Percentiles rank a stretch among this genome's conserved stretches.
Conservation (phyloP, 805 yeast species). For the Zygoascus tannicola region DNA sequence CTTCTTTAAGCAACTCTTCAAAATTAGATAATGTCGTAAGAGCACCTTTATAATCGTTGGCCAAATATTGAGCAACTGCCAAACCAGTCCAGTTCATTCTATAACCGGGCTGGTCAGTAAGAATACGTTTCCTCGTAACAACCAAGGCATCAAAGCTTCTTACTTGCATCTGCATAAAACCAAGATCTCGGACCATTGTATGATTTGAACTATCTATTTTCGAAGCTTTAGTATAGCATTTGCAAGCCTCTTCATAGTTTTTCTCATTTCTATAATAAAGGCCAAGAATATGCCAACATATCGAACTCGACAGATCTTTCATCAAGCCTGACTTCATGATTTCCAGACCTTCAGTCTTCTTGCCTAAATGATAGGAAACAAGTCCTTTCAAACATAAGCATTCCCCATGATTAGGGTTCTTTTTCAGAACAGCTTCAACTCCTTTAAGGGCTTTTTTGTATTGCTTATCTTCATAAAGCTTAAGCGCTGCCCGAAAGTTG, state of each 20-base stretch:
- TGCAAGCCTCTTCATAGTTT: constrained; percentile 66
- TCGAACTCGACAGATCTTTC: constrained; percentile 52
- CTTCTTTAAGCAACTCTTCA: constrained; percentile 64
- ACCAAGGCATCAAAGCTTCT: constrained; percentile 61
- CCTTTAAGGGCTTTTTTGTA: constrained; percentile 77
- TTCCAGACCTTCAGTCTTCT: constrained; percentile 52
- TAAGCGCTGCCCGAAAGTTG: constrained; percentile 71
- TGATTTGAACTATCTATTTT: constrained; percentile 71
- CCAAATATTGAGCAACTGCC: constrained; percentile 77
- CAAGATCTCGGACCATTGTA: constrained; percentile 73
- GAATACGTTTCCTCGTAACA: constrained; percentile 53
- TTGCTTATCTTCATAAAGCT: constrained; percentile 73
- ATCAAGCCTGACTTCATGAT: constrained; percentile 53
- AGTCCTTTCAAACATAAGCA: constrained; percentile 81
- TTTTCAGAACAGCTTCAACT: constrained; percentile 67
- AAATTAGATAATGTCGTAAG: constrained; percentile 63
- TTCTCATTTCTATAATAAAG: constrained; percentile 64
- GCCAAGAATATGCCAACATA: constrained; percentile 80
- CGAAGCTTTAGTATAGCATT: constrained; percentile 65
- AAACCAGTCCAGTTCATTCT: constrained; percentile 86
- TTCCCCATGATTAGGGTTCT: constrained; percentile 66
- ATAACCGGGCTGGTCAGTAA: constrained; percentile 69
- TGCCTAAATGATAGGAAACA: constrained; percentile 46
- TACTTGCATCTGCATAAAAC: constrained; percentile 68
- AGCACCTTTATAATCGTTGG: constrained; percentile 57